Evolutionary conservation across 805 yeast genomes (phyloP).

Genomic region (Nakazawaea sp.): DNA sequence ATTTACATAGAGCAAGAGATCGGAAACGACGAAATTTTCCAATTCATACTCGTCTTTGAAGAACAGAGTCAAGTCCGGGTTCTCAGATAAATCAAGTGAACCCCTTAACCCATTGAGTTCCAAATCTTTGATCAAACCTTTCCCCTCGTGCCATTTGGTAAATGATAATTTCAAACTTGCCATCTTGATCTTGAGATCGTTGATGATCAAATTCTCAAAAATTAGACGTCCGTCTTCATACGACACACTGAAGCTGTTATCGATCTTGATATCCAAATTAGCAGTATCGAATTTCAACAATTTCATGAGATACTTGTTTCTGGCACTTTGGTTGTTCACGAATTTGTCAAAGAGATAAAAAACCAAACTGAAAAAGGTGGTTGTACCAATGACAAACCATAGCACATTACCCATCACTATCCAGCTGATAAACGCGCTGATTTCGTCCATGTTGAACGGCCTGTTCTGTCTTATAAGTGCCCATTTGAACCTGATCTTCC

Average conservation of each 20-base stretch:
- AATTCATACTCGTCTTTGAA: slow-evolving; percentile 26
- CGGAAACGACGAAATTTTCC: slow-evolving; percentile 39
- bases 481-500: slow-evolving; percentile 30
- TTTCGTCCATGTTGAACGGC: slow-evolving; percentile 42
- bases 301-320: slow-evolving; percentile 20
- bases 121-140: slow-evolving; percentile 42
- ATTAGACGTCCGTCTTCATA: slow-evolving; percentile 44
- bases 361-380: slow-evolving; percentile 43
- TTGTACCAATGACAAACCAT: slow-evolving; percentile 51
- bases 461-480: slow-evolving; percentile 39
- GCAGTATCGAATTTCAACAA: slow-evolving; percentile 25
- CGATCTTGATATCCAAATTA: slow-evolving; percentile 18
- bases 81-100: slow-evolving; percentile 16
- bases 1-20: slow-evolving; percentile 33
- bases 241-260: slow-evolving; percentile 32
- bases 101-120: slow-evolving; percentile 44
- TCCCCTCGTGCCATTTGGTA: slow-evolving; percentile 49
- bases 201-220: slow-evolving; percentile 32
- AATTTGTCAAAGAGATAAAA: slow-evolving; percentile 36
- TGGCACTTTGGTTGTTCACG: slow-evolving; percentile 19
- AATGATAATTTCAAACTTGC: slow-evolving; percentile 40
- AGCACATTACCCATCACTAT: slow-evolving; percentile 48
- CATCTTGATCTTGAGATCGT: slow-evolving; percentile 29
- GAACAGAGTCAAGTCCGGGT: slow-evolving; percentile 9
- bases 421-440: slow-evolving; percentile 52